Conservation (phyloP, 768 basidiomycete species). For the Leccinum aurantiacum region DNA sequence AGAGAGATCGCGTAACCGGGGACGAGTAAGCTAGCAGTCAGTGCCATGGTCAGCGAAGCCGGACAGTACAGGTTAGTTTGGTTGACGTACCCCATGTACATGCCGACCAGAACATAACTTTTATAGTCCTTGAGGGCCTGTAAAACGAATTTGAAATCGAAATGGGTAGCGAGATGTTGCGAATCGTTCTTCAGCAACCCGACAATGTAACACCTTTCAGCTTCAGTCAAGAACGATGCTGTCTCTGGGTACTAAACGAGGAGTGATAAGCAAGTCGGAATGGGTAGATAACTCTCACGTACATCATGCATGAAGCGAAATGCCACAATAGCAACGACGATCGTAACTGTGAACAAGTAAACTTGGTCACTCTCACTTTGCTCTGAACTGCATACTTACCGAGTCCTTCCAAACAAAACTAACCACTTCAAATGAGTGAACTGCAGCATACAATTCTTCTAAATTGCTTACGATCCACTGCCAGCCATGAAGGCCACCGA, state of each 20-base stretch:
- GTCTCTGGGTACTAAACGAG: conserved; percentile 50
- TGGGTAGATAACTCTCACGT: conserved; percentile 8
- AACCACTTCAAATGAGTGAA: conserved; percentile 8
- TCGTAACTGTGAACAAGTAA: conserved; percentile 19
- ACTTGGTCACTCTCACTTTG: background rate
- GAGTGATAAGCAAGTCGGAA: background rate
- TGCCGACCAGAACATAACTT: conserved; percentile 32
- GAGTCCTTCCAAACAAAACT: conserved; percentile 34
- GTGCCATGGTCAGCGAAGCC: conserved; percentile 2
- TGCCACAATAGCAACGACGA: conserved; percentile 18
- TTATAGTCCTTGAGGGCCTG: conserved; percentile 49
- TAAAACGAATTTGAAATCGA: conserved; percentile 43
- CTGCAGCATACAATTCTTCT: background rate
- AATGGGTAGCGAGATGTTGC: conserved; percentile 43
- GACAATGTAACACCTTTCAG: conserved; percentile 40
- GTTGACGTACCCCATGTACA: conserved; percentile 40
- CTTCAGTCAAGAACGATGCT: conserved; percentile 48
- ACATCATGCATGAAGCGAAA: conserved; percentile 59
- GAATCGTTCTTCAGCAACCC: conserved; percentile 40
- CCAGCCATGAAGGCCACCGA: conserved; percentile 36
- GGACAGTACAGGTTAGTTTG: background rate
- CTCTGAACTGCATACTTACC: conserved; percentile 11
- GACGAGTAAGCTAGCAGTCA: conserved; percentile 37
- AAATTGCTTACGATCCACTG: conserved; percentile 36
- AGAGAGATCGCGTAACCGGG: conserved; percentile 50